These are phyloP conservation scores for Cytospora schulzeri DNA, from an alignment of 2,329 filamentous ascomycete species.

Conservation along the genomic window DNA sequence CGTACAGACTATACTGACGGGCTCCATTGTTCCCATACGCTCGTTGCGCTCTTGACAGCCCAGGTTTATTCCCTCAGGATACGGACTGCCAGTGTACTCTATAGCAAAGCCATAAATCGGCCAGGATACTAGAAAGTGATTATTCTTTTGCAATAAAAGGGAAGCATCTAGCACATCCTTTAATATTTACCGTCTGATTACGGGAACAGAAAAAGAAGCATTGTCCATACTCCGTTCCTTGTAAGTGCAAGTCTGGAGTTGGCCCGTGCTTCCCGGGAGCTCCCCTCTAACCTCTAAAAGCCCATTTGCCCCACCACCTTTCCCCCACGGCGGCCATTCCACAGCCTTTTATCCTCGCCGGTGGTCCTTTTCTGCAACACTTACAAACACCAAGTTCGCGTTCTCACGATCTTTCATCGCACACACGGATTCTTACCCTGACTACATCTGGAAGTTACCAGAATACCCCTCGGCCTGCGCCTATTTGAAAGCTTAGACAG, in stretches of 20 bases:
- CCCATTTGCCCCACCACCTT: constrained; percentile 26
- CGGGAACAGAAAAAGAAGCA: not conserved
- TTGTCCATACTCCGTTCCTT: too few relatives aligned
- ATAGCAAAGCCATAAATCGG: not conserved
- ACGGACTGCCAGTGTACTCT: not conserved
- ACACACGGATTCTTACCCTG: not conserved
- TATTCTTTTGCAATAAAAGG: not conserved
- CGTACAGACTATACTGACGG: too few relatives aligned
- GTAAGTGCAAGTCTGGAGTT: not conserved
- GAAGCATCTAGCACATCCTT: not conserved
- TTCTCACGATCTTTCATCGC: not conserved
- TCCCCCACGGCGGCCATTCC: constrained; percentile 15
- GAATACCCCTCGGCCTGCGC: not conserved
- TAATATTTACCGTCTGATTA: not conserved
- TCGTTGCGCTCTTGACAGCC: not conserved
- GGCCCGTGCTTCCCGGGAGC: constrained; percentile 13
- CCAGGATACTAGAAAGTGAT: not conserved
- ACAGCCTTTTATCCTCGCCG: constrained; percentile 17
- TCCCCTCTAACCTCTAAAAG: constrained; percentile 15
- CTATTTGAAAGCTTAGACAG: not conserved
- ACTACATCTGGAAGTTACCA: not conserved
- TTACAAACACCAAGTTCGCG: constrained; percentile 17
- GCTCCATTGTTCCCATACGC: not conserved
- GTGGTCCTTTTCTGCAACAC: not conserved
- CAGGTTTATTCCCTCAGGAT: not conserved